A percentile compares a stretch with the other conserved stretches of the same genome.
phyloP scores from a whole-genome alignment of 495 filamentous ascomycete genomes.

The Hypoxylon subgilvum region DNA sequence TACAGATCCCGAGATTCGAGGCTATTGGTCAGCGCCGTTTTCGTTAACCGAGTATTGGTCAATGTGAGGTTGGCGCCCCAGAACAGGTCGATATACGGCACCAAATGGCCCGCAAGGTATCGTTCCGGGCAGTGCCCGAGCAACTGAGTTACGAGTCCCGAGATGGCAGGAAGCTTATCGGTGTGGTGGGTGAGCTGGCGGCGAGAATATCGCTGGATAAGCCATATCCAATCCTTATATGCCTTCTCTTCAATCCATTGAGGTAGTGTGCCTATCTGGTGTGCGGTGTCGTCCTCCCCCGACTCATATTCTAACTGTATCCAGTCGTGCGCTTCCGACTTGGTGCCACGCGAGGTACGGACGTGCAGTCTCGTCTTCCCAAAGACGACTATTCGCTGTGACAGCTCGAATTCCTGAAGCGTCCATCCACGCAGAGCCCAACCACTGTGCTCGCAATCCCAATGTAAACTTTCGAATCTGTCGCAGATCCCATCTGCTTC shows the following conservation, averaged over 20 bases:
- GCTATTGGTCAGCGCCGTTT: background rate
- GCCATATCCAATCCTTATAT: background rate
- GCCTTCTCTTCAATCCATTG: background rate
- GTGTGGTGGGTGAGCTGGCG: constrained; percentile 6
- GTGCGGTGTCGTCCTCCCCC: background rate
- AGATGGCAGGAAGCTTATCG: constrained; percentile 22
- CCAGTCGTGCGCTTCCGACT: background rate
- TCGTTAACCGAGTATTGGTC: background rate
- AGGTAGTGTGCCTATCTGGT: background rate
- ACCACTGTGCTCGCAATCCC: constrained; percentile 1
- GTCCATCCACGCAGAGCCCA: constrained; percentile 21
- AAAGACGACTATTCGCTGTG: constrained; percentile 10
- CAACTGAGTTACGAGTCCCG: constrained; percentile 9
- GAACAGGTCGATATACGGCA: constrained; percentile 1
- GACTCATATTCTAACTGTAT: background rate
- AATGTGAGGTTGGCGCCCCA: background rate
- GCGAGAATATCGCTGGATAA: constrained; percentile 6
- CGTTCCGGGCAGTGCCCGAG: background rate
- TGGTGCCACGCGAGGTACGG: background rate
- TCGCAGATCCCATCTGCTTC: no score
- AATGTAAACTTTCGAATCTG: no score
- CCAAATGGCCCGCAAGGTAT: constrained; percentile 1
- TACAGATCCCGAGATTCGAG: background rate
- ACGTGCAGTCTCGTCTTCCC: constrained; percentile 7
- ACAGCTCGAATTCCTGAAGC: constrained; percentile 19